Percentiles rank a stretch among this genome's conserved stretches.
Evolutionary conservation across 768 basidiomycete genomes (phyloP).

Genomic region (Panus rudis): DNA sequence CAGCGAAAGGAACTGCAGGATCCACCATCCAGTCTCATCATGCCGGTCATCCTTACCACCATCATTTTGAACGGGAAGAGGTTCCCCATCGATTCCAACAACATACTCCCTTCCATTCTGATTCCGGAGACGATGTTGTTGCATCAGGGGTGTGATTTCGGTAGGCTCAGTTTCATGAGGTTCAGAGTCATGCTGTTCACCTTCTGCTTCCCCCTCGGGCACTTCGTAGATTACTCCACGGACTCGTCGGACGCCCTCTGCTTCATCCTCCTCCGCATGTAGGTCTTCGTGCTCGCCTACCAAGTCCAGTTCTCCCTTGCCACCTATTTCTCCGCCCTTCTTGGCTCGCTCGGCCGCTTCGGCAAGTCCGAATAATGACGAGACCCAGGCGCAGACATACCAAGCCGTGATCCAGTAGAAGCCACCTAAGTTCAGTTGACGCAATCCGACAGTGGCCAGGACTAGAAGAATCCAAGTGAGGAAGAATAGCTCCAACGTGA

Average conservation of each 20-base stretch:
- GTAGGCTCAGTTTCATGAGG: slow-evolving; percentile 36
- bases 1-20: slow-evolving; percentile 47
- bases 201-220: slow-evolving; percentile 8
- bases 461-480: slow-evolving; percentile 57
- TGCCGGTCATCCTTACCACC: slow-evolving; percentile 9
- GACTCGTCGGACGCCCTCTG: slow-evolving; percentile 12
- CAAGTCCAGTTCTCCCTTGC: slow-evolving; percentile 10
- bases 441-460: slow-evolving; percentile 39
- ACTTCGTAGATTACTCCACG: slow-evolving; percentile 19
- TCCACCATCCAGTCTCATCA: slow-evolving; percentile 44
- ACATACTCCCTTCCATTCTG: slow-evolving; percentile 16
- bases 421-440: slow-evolving; percentile 38
- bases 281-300: slow-evolving; percentile 9
- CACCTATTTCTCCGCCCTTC: slow-evolving; percentile 10
- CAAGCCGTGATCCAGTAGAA: slow-evolving; percentile 53
- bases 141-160: slow-evolving; percentile 52
- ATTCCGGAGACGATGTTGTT: slow-evolving; percentile 18
- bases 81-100: slow-evolving; percentile 8
- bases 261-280: slow-evolving; percentile 9
- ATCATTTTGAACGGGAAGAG: slow-evolving; percentile 5
- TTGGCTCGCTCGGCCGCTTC: slow-evolving; percentile 27
- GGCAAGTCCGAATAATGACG: slow-evolving; percentile 29
- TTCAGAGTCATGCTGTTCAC: slow-evolving; percentile 14
- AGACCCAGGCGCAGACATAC: slow-evolving; percentile 41
- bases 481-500: slow-evolving; percentile 46